Evolutionary conservation across 2,329 filamentous ascomycete species (phyloP), one percentile per base, ranked within the genome.

Genomic region (Penicillium sp.): DNA sequence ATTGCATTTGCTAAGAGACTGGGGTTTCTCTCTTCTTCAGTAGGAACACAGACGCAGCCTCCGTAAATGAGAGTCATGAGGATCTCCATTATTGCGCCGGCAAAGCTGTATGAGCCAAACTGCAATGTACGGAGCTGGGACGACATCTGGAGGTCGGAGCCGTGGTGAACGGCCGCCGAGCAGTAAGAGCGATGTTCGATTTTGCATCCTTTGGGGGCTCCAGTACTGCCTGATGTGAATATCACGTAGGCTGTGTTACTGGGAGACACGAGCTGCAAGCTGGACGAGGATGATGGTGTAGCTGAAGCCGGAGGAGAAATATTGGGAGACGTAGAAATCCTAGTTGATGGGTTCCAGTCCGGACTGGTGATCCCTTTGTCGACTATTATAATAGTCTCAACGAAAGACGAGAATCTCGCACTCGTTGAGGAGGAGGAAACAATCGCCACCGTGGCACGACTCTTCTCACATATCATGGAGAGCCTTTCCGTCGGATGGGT

Each of bases 1-100:
- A 49, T 33, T 11, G n/a, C 7, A 19, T 19, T 19, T 3, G 26
- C 64, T 82, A 86, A 0, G 11, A 58, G 14, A 7, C 47, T 10
- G 23, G 25, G 42, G 3, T n/a, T 26, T 3, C 51, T 29, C 16
- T 62, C 55, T 3, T 46, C 16, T 2, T 59, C 53, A 1, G 53
- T 55, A 8, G 58, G 58, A 4, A 62, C 31, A 48, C 58, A 62
- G 16, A 62, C 4, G 44, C 54, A 60, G 1, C 50, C 58, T 4
- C 55, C 55, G 1, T 37, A n/a, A 16, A 43, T 26, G 1, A 60
- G 21, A 3, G 54, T 53, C 27, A 29, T 29, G 27, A 29, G 8
- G 8, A 29, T 29, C 11, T 29, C 27, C 27, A 29, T 29, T 8
- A 29, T 29, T 9, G 27, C 27, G 2, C 27, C 27, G 27, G 27